Base-by-base conservation (phyloP, 371 early-diverging fungal species). In the Mortierella sp. region DNA sequence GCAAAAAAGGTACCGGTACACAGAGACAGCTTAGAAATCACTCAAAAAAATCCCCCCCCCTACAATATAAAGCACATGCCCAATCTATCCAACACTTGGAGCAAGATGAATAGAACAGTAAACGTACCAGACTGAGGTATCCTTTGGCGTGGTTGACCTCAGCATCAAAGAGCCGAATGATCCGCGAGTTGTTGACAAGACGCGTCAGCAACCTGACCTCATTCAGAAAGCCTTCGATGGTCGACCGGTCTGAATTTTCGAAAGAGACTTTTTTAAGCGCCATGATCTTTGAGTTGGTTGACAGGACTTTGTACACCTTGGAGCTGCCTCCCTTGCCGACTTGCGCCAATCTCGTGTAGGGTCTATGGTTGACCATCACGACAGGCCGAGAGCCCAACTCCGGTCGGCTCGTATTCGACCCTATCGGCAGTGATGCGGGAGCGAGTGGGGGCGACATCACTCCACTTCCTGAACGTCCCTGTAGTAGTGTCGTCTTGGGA, bases 281-380 rank as follows among this genome's bases (percentile, higher is more conserved):
- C 86, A 91, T 96, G 10, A 96, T 90, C 70, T 95, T 88, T 55
- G 90, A 89, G 78, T 91, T 90, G 9, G 89, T 87, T 7, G 94
- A 88, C 80, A 97, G 89, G 2, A 97, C 97, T 81, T 96, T 97
- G 89, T 93, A 98, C 11, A 99, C 99, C 87, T 94, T 97, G 72
- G 95, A 94, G 60, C 95, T 95, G 73, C 97, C 98, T 42, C 99
- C 99, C 48, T 94, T 93, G 0, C 99, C 99, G 34, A 97, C 92
- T 19, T 93, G 85, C 24, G 90, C 89, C 34, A 96, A 85, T 55
- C 90, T 84, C 31, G 89, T 85, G 88, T 95, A 96, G 16, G 85
- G 78, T 8, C 84, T 81, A 26, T 92, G 89, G 81, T 96, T 95
- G 42, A 82, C 80, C 80, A 83, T 77, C 44, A 79, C 54, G 54